These are phyloP conservation scores for Didymella arachidicola DNA, from an alignment of 2,329 filamentous ascomycete genomes.

Conservation along the genomic window DNA sequence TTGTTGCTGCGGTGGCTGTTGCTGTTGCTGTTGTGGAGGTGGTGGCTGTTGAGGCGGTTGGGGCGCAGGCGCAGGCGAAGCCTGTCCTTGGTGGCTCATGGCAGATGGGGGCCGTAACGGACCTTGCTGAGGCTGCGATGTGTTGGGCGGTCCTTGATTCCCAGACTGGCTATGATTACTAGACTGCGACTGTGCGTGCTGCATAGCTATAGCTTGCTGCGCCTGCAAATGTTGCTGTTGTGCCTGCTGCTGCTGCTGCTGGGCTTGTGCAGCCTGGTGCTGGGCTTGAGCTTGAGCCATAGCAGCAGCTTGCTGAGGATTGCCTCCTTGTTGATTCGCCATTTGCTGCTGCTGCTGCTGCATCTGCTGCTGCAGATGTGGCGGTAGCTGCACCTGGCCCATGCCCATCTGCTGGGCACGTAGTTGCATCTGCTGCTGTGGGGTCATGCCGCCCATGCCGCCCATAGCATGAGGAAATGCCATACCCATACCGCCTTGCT, in stretches of 20 bases:
- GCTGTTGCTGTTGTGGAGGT: conserved; percentile 51
- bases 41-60: conserved; percentile 50
- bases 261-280: conserved; percentile 54
- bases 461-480: conserved; percentile 64
- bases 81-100: conserved; percentile 51
- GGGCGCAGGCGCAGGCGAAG: conserved; percentile 49
- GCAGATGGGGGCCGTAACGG: conserved; percentile 51
- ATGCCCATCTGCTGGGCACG: conserved; percentile 38
- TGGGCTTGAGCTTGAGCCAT: conserved; percentile 57
- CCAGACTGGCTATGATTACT: conserved; percentile 58
- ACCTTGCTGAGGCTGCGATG: conserved; percentile 47
- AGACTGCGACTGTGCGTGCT: conserved; percentile 58
- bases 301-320: conserved; percentile 52
- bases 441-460: conserved; percentile 59
- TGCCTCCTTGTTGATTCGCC: conserved; percentile 47
- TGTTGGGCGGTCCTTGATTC: conserved; percentile 48
- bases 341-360: conserved; percentile 58
- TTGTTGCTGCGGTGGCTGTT: conserved; percentile 50
- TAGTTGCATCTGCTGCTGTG: conserved; percentile 46
- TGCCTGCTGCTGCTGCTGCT: conserved; percentile 51
- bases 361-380: conserved; percentile 55
- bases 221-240: conserved; percentile 55
- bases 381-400: conserved; percentile 38
- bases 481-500: conserved; percentile 61
- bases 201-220: conserved; percentile 55